Evolutionary conservation across 805 yeast species (phyloP), one percentile per base, ranked within the genome.

Genomic region (Candida khao-thaluensis): DNA sequence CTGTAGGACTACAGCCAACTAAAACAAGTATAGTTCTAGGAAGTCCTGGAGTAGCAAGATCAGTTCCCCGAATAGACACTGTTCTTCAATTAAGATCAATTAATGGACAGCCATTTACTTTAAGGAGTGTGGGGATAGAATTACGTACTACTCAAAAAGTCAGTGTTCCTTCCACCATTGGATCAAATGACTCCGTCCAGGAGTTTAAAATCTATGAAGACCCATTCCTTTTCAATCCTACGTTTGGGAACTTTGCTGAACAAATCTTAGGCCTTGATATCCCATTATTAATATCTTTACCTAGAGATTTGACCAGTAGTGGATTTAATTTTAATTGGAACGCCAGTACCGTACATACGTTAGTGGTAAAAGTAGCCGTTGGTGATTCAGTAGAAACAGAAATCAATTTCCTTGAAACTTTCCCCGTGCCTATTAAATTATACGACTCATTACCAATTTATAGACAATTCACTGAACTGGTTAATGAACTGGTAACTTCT

Each of bases 41-140:
- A 2, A 78, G 84, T 57, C 86, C 87, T 0, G 88, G 88, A 0
- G 77, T 81, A 1, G 77, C 82, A 1, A 71, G 78, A 37, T 79
- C 73, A 30, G 52, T 68, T 20, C 86, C 87, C 2, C 68, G 85
- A 20, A 62, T 81, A 3, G 78, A 79, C 38, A 78, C 84, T 7
- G 72, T 69, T 17, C 52, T 81, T 11, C 77, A 79, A 45, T 54
- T 81, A 12, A 62, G 85, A 38, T 72, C 82, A 1, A 64, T 64
- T 9, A 65, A 67, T 35, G 79, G 77, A 2, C 51, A 50, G 6
- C 74, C 77, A 10, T 72, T 76, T 47, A 56, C 56, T 2, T 53
- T 80, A 27, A 64, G 77, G n/a, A 59, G 67, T 8, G 71, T 81
- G 0, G 72, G 74, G 7, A 46, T 78, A 1, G 67, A 66, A 35